Conservation (phyloP, 2,329 filamentous ascomycete genomes). For the Proliferodiscus dingleyae region DNA sequence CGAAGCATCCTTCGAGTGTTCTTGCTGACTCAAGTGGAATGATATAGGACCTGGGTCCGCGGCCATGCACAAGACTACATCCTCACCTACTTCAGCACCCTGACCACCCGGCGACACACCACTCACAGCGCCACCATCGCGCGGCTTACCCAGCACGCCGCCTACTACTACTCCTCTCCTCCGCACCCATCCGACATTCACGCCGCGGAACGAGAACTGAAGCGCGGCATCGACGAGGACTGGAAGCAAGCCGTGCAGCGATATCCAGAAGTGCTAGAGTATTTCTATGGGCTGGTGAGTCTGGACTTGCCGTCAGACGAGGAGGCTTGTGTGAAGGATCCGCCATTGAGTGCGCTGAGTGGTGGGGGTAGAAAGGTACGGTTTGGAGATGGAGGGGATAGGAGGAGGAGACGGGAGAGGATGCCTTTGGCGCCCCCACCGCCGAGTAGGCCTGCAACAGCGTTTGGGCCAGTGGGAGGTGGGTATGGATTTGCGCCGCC, state of each 20-base stretch:
- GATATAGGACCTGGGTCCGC: slow-evolving; percentile 55
- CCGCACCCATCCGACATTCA: slow-evolving; percentile 59
- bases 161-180: slow-evolving; percentile 52
- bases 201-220: slow-evolving; percentile 60
- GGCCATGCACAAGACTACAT: slow-evolving; percentile 64
- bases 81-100: slow-evolving; percentile 57
- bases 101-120: slow-evolving; percentile 56
- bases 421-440: slow-evolving; percentile 13
- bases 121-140: slow-evolving; percentile 51
- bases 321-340: slow-evolving; percentile 54
- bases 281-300: slow-evolving; percentile 69
- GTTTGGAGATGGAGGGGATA: slow-evolving; percentile 20
- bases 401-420: slow-evolving; percentile 16
- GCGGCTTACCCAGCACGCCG: slow-evolving; percentile 52
- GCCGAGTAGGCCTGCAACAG: slow-evolving; percentile 3
- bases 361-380: slow-evolving; percentile 27
- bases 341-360: slow-evolving; percentile 45
- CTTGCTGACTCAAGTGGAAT: too few relatives aligned
- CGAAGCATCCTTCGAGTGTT: too few relatives aligned
- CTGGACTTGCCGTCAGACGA: slow-evolving; percentile 60
- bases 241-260: slow-evolving; percentile 71
- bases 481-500: too few relatives aligned
- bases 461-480: slow-evolving; percentile 5
- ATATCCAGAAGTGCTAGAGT: slow-evolving; percentile 78
- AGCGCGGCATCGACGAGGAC: slow-evolving; percentile 72